Evolutionary conservation across 106 monocot species (phyloP).

Genomic region (Phalaenopsis aphrodite): DNA sequence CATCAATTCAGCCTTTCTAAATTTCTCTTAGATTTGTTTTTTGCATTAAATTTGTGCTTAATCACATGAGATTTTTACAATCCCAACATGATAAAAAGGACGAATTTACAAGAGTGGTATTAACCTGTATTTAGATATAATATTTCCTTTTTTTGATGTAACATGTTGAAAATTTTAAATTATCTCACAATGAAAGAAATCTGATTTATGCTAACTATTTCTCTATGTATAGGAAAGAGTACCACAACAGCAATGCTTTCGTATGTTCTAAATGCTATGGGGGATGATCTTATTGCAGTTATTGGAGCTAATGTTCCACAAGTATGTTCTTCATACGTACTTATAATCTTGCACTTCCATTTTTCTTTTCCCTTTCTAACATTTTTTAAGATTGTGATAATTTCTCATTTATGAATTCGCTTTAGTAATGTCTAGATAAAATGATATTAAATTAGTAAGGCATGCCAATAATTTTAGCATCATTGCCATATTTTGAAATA

Average conservation of each 20-base stretch:
- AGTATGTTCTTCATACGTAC: slow-evolving; percentile 12
- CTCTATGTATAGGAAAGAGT: slow-evolving; percentile 26
- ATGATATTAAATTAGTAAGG: background rate
- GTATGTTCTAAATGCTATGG: slow-evolving; percentile 39
- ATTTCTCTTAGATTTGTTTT: too few species aligned
- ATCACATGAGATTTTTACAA: too few species aligned
- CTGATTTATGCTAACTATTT: background rate
- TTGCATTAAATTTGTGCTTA: too few species aligned
- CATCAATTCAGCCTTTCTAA: too few species aligned
- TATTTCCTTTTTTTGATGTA: background rate
- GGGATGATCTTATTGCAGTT: slow-evolving; percentile 30
- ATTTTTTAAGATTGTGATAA: background rate
- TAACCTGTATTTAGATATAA: background rate
- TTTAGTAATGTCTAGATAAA: background rate
- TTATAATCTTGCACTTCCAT: background rate
- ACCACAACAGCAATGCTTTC: slow-evolving; percentile 47
- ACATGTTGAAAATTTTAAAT: background rate
- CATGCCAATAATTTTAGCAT: background rate
- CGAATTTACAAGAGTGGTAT: background rate
- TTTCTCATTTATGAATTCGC: background rate
- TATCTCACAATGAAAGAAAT: background rate
- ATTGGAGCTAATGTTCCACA: slow-evolving; percentile 42
- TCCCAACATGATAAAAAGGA: background rate
- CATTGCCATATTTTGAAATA: background rate
- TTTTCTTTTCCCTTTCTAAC: background rate